Conservation (phyloP, 2,329 filamentous ascomycete species). For the Xylariaceae sp. region DNA sequence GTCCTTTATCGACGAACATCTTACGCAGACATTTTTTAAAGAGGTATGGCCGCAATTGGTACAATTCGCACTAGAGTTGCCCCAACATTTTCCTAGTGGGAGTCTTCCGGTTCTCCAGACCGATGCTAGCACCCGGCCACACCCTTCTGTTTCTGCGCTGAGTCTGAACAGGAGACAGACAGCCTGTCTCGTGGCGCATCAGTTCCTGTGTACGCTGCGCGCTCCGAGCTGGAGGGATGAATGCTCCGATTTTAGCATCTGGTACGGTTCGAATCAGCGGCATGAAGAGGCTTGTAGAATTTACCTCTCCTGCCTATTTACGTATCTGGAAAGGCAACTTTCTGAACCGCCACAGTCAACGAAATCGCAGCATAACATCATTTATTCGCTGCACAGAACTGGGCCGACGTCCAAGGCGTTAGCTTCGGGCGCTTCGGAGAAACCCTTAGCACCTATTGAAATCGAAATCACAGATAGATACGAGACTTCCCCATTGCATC, state of each 20-base stretch:
- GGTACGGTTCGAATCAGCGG: constrained; percentile 5
- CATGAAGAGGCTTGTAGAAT: constrained; percentile 8
- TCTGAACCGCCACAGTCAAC: background rate
- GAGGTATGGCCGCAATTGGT: constrained; percentile 3
- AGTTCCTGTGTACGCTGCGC: constrained; percentile 7
- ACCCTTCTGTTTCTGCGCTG: background rate
- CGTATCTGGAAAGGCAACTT: background rate
- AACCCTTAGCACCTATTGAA: constrained; percentile 3
- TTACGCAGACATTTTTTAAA: constrained; percentile 1
- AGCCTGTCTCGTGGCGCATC: constrained; percentile 5
- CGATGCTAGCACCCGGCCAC: background rate
- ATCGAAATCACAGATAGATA: constrained; percentile 1
- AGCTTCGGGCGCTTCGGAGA: background rate
- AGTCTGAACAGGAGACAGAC: constrained; percentile 4
- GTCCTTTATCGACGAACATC: background rate
- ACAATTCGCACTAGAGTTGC: constrained; percentile 8
- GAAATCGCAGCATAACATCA: too few species aligned
- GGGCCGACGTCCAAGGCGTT: background rate
- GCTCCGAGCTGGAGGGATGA: constrained; percentile 4
- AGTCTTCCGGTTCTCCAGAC: background rate
- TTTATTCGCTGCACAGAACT: constrained; percentile 3
- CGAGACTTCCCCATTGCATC: constrained; percentile 2
- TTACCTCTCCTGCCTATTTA: constrained; percentile 6
- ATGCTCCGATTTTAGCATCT: constrained; percentile 11
- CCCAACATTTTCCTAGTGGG: constrained; percentile 4